Evolutionary conservation across 2,329 filamentous ascomycete genomes (phyloP), one percentile per base, ranked within the genome.

Genomic region (Neopestalotiopsis rosae): DNA sequence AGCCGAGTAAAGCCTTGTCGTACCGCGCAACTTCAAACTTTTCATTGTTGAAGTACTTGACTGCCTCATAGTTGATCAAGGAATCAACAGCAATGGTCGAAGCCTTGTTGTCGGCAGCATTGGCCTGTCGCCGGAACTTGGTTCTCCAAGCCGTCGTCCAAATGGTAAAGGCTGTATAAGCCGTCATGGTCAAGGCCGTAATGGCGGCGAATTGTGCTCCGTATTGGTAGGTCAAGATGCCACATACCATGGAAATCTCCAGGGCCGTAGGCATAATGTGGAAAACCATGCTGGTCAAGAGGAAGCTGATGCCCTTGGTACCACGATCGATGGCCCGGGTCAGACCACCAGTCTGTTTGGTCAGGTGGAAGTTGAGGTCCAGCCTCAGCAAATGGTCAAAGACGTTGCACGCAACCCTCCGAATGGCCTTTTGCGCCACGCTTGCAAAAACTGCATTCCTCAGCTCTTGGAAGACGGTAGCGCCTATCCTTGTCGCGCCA

Each of bases 1-100:
- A 99, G 69, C 91, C 88, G 72, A 91, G 88, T 30, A 99, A 85
- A 0, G 96, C 94, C 74, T 91, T 89, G 80, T 98, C 95, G 79
- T 99, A 99, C 57, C 96, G 90, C 40, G 89, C 88, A 58, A 97
- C 94, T 82, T 99, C 96, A 73, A 94, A 98, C 73, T 92, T 94
- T 78, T 99, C 97, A 77, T 99, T 99, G 84, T 99, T 99, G 84
- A 98, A 99, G 83, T 98, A 97, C 82, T 99, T 99, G 78, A 99
- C 96, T 14, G 97, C 95, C 81, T 99, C 96, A 77, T 98, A 99
- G 83, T 99, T 99, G 85, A 99, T 97, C 65, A 99, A 84, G 0
- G 95, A 97, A 82, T 99, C 96, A 1, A 98, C 95, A 0, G 95
- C 95, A 7, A 98, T 94, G 0, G 95, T 98, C 1, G 95, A 97